Base-by-base conservation (phyloP, 2,329 filamentous ascomycete genomes). In the Blastomyces silverae region DNA sequence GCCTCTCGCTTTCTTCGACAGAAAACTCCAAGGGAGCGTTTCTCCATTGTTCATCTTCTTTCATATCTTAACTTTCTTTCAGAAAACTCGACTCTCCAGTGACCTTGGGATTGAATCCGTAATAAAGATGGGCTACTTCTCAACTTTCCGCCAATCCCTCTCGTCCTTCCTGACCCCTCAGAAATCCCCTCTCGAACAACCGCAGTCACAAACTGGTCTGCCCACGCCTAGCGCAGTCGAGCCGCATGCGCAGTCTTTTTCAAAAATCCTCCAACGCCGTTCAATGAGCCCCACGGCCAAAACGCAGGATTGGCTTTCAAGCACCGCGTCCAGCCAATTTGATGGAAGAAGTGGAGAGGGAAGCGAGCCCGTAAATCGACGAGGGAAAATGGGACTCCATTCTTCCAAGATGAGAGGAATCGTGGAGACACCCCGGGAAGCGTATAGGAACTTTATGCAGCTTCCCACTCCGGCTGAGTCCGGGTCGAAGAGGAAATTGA, bases 271-370 rank as follows among this genome's bases (percentile, higher is more conserved):
- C 31, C 25, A 48, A 25, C 52, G 25, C n/a, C 62, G 39, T 37
- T 55, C 62, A 28, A 63, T 63, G 62, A 63, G 53, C 55, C 46
- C 59, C 6, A 34, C 56, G 22, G 46, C 22, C 37, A 62, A 65
- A 56, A 53, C 50, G 25, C 44, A 65, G 28, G 20, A 42, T 28
- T 63, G 62, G 62, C 34, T 63, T 48, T 46, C 62, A 6, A 37
- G 52, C 34, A 11, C 17, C 37, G 1, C 20, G n/a, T 42, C 42
- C 37, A 46, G 62, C 25, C 39, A 61, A 7, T 8, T 25, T 37
- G 39, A 15, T n/a, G 42, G 44, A 50, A 17, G 44, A 48, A 28
- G 28, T 7, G 7, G 31, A 48, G 39, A n/a, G 17, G 44, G 25
- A 34, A 28, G 7, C 15, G 44, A 25, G 7, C 22, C 34, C 4